phyloP scores from a whole-genome alignment of 352 stramenopile species.

The Pythium sukuiense region DNA sequence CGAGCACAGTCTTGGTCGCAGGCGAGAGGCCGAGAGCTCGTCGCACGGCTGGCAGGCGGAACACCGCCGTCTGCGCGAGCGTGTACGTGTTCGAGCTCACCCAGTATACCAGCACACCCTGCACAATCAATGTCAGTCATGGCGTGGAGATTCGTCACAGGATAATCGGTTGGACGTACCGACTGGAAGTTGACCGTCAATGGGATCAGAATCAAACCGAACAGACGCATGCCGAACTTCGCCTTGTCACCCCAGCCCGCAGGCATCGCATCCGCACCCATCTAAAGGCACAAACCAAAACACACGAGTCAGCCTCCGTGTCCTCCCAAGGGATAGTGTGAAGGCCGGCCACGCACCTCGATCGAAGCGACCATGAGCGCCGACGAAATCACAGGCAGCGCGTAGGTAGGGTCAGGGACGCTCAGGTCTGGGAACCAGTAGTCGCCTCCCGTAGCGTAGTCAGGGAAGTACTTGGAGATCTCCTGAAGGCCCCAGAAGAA shows the following conservation, averaged over 20 bases:
- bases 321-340: too few species aligned
- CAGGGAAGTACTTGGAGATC: slow-evolving; percentile 79
- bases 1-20: slow-evolving; percentile 29
- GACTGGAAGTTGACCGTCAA: slow-evolving; percentile 85
- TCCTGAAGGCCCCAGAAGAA: slow-evolving; percentile 86
- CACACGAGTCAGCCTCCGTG: too few species aligned
- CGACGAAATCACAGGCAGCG: slow-evolving; percentile 79
- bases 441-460: slow-evolving; percentile 71
- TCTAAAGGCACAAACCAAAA: slow-evolving; percentile 19
- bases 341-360: slow-evolving; percentile 32
- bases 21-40: slow-evolving; percentile 34
- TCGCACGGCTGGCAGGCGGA: slow-evolving; percentile 62
- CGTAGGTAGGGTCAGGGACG: slow-evolving; percentile 63
- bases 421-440: slow-evolving; percentile 86
- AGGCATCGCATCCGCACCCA: slow-evolving; percentile 62
- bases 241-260: slow-evolving; percentile 69
- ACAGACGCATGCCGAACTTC: slow-evolving; percentile 77
- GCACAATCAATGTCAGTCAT: background rate
- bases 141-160: background rate
- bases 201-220: slow-evolving; percentile 70
- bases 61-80: slow-evolving; percentile 52
- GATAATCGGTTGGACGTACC: slow-evolving; percentile 30
- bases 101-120: slow-evolving; percentile 88
- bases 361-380: slow-evolving; percentile 77
- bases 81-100: slow-evolving; percentile 85